phyloP scores from a whole-genome alignment of 306 rosid species.

The Lablab purpureus region DNA sequence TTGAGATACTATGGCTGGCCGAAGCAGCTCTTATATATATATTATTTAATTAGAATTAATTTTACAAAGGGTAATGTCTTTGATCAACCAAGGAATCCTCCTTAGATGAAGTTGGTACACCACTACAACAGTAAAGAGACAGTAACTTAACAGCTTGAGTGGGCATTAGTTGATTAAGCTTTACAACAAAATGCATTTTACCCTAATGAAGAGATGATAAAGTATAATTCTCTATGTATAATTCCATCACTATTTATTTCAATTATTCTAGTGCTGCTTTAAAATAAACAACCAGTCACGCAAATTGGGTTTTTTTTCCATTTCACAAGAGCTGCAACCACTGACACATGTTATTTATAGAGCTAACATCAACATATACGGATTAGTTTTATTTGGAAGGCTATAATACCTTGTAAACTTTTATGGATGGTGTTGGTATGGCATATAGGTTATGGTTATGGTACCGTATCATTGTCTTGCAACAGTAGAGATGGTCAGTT shows the following conservation, averaged over 20 bases:
- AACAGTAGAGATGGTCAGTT: slow-evolving; percentile 1
- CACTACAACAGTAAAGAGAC: background rate
- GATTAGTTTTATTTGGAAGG: slow-evolving; percentile 2
- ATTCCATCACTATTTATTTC: background rate
- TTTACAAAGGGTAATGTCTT: background rate
- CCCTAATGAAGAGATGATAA: slow-evolving; percentile 29
- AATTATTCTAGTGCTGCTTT: slow-evolving; percentile 12
- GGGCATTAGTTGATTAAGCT: background rate
- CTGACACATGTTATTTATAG: slow-evolving; percentile 38
- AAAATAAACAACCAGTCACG: slow-evolving; percentile 12
- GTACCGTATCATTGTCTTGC: slow-evolving; percentile 9
- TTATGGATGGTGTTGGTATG: background rate
- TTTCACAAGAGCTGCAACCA: slow-evolving; percentile 33
- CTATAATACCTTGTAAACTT: slow-evolving; percentile 1
- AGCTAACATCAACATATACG: slow-evolving; percentile 12
- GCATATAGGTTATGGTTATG: background rate
- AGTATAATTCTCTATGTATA: background rate
- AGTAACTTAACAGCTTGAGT: background rate
- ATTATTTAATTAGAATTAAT: background rate
- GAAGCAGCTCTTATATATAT: background rate
- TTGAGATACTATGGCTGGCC: background rate
- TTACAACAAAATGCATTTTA: background rate
- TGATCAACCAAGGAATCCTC: background rate
- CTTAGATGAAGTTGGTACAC: background rate
- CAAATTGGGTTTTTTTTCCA: slow-evolving; percentile 1